Percentiles rank a stretch among this genome's conserved stretches.
These are phyloP conservation scores for Primulina huaijiensis DNA, from an alignment of 257 asterid genomes.

Conservation along the genomic window DNA sequence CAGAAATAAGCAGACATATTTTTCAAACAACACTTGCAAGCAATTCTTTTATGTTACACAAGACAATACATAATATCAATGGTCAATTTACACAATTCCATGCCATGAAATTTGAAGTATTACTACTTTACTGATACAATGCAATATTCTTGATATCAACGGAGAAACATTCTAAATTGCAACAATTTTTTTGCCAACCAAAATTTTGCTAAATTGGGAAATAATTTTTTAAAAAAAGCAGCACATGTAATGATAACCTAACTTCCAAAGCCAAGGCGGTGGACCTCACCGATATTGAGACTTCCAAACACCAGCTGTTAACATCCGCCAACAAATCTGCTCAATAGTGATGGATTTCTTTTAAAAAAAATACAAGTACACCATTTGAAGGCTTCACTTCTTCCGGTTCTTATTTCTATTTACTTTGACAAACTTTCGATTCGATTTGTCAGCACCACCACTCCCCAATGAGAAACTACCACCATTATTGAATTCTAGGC, in stretches of 20 bases:
- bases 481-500: constrained; percentile 37
- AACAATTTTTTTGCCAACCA: not conserved
- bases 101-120: not conserved
- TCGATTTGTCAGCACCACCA: constrained; percentile 33
- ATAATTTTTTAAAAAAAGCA: not conserved
- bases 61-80: not conserved
- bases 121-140: not conserved
- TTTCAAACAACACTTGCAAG: not conserved
- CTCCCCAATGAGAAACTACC: constrained; percentile 49
- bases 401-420: constrained; percentile 29
- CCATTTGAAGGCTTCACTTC: constrained; percentile 23
- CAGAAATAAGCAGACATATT: not conserved
- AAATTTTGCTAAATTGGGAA: not conserved
- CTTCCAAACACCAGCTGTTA: not conserved
- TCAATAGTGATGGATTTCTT: not conserved
- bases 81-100: constrained; percentile 7
- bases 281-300: not conserved
- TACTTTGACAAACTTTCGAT: constrained; percentile 28
- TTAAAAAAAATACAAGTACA: not conserved
- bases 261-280: not conserved
- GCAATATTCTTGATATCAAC: not conserved
- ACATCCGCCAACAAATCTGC: not conserved
- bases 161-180: not conserved
- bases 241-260: not conserved
- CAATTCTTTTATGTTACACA: not conserved